Evolutionary conservation across 306 rosid species (phyloP).

Genomic region (Crotalaria pallida): DNA sequence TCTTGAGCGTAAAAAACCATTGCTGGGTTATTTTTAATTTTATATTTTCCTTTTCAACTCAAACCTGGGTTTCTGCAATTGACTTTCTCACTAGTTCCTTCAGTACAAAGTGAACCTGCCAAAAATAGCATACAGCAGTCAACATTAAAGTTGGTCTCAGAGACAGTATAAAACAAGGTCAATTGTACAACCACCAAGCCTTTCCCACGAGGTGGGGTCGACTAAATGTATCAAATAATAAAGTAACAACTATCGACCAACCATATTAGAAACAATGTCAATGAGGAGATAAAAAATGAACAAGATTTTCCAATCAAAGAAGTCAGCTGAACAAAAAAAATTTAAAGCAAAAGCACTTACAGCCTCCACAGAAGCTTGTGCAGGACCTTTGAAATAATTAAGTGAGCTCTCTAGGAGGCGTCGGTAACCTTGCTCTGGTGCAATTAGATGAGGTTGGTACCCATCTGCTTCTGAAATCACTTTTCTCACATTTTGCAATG

Average conservation of each 20-base stretch:
- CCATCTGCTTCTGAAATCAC: slow-evolving; percentile 98
- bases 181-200: neutral
- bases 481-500: slow-evolving; percentile 72
- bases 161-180: neutral
- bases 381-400: slow-evolving; percentile 84
- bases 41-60: neutral
- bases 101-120: slow-evolving; percentile 82
- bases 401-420: slow-evolving; percentile 86
- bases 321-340: neutral
- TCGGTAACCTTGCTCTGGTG: slow-evolving; percentile 94
- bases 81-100: slow-evolving; percentile 92
- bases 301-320: too few relatives aligned
- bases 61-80: slow-evolving; percentile 83
- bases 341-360: slow-evolving; percentile 43
- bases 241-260: too few relatives aligned
- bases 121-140: neutral
- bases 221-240: too few relatives aligned
- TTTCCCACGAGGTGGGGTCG: too few relatives aligned
- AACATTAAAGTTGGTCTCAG: neutral
- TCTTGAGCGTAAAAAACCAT: neutral
- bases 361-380: slow-evolving; percentile 97
- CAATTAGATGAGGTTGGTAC: slow-evolving; percentile 90
- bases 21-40: neutral
- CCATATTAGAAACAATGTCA: too few relatives aligned
- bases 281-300: too few relatives aligned